phyloP scores from a whole-genome alignment of 148 eudicot genomes.

The Vaccinium myrtillus region DNA sequence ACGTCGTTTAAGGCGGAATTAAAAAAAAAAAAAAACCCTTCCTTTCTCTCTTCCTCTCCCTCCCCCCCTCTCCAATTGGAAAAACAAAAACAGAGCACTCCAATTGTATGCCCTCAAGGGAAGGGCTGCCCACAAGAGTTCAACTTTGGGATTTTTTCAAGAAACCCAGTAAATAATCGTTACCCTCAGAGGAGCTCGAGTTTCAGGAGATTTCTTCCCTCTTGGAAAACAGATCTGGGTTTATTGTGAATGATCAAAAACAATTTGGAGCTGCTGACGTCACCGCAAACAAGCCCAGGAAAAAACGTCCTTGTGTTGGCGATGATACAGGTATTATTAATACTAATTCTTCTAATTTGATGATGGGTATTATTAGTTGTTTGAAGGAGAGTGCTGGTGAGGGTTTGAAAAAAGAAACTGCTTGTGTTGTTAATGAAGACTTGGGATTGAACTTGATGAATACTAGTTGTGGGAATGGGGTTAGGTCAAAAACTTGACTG shows the following conservation, averaged over 20 bases:
- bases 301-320: conserved; percentile 29
- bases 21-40: too few relatives aligned
- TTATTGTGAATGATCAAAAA: conserved; percentile 16
- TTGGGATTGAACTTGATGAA: conserved; percentile 8
- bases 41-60: too few relatives aligned
- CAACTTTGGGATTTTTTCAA: too few relatives aligned
- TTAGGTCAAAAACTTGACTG: conserved; percentile 18
- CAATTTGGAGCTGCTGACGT: conserved; percentile 2
- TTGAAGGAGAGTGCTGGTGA: conserved; percentile 12
- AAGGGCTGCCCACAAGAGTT: too few relatives aligned
- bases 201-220: conserved; percentile 30
- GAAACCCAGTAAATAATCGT: too few relatives aligned
- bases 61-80: too few relatives aligned
- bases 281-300: conserved; percentile 34
- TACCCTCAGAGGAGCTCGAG: conserved; percentile 57
- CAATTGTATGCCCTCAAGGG: too few relatives aligned
- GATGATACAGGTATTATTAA: conserved; percentile 42
- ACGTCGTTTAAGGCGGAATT: too few relatives aligned
- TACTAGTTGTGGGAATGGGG: background rate
- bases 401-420: background rate
- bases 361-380: conserved; percentile 13
- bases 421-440: background rate
- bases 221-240: conserved; percentile 3
- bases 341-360: conserved; percentile 22
- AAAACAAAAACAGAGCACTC: too few relatives aligned